A percentile compares a stretch with the other conserved stretches of the same genome.
Evolutionary conservation across 1,284 basidiomycete genomes (phyloP).

Genomic region (Pseudozyma hubeiensis): DNA sequence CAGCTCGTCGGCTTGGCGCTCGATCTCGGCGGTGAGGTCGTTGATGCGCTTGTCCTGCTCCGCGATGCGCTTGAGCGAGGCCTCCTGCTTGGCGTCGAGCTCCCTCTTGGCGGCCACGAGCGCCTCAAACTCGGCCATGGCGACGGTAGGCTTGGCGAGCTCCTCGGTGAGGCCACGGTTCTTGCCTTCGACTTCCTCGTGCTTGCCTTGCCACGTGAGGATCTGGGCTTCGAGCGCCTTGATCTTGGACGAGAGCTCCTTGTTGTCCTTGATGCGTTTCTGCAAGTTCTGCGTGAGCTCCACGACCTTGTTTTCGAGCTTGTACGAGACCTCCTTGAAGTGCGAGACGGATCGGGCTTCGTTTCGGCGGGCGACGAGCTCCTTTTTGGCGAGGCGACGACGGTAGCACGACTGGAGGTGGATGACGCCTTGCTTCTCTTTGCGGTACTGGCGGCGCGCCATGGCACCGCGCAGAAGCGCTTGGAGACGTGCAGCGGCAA

Average conservation of each 20-base stretch:
- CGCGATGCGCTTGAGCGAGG: conserved; percentile 78
- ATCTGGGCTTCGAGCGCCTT: conserved; percentile 85
- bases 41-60: conserved; percentile 88
- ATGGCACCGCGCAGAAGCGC: conserved; percentile 85
- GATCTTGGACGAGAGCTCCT: conserved; percentile 81
- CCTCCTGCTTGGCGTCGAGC: conserved; percentile 84
- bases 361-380: conserved; percentile 83
- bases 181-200: conserved; percentile 86
- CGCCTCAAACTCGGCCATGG: conserved; percentile 80
- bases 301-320: conserved; percentile 98
- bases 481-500: conserved; percentile 83
- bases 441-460: conserved; percentile 75
- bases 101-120: conserved; percentile 81
- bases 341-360: conserved; percentile 97
- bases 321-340: conserved; percentile 99
- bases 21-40: conserved; percentile 77
- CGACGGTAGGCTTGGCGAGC: conserved; percentile 79
- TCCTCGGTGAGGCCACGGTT: conserved; percentile 81
- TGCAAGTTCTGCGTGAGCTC: conserved; percentile 97
- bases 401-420: conserved; percentile 92
- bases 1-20: conserved; percentile 79
- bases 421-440: conserved; percentile 80
- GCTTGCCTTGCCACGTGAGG: conserved; percentile 82
- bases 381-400: conserved; percentile 85
- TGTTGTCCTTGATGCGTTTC: conserved; percentile 90